Evolutionary conservation across 257 asterid species (phyloP).

Genomic region (Solanum rostratum): DNA sequence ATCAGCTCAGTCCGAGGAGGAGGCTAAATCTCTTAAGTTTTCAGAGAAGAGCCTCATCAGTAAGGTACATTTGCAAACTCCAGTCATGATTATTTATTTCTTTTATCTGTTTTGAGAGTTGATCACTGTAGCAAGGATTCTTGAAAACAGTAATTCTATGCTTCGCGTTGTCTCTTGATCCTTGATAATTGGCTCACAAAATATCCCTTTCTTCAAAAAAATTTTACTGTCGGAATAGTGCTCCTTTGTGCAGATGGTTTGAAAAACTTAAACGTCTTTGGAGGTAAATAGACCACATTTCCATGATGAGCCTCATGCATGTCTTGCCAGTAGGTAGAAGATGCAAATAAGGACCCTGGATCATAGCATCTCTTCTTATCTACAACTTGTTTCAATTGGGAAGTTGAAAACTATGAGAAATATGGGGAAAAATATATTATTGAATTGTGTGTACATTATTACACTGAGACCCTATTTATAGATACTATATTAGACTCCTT

Average conservation of each 20-base stretch:
- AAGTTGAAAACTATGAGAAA: too few species aligned
- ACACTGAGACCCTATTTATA: too few species aligned
- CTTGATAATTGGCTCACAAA: not conserved
- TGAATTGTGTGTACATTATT: too few species aligned
- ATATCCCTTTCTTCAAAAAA: not conserved
- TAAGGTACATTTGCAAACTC: constrained; percentile 32
- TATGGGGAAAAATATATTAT: too few species aligned
- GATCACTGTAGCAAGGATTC: not conserved
- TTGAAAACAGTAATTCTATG: not conserved
- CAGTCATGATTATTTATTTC: not conserved
- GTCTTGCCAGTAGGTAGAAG: not conserved
- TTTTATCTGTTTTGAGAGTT: not conserved
- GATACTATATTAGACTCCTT: too few species aligned
- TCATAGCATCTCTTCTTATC: not conserved
- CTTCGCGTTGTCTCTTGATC: not conserved
- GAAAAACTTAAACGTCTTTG: not conserved
- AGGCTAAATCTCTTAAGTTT: constrained; percentile 69
- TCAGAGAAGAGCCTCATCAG: constrained; percentile 69
- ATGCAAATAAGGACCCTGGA: not conserved
- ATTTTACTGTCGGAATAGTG: not conserved
- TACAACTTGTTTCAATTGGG: not conserved
- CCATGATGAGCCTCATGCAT: not conserved
- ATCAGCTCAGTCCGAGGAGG: constrained; percentile 74
- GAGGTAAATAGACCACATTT: not conserved
- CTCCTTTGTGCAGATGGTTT: not conserved